Evolutionary conservation across 768 basidiomycete species (phyloP).

Genomic region (Hypsizygus marmoreus): DNA sequence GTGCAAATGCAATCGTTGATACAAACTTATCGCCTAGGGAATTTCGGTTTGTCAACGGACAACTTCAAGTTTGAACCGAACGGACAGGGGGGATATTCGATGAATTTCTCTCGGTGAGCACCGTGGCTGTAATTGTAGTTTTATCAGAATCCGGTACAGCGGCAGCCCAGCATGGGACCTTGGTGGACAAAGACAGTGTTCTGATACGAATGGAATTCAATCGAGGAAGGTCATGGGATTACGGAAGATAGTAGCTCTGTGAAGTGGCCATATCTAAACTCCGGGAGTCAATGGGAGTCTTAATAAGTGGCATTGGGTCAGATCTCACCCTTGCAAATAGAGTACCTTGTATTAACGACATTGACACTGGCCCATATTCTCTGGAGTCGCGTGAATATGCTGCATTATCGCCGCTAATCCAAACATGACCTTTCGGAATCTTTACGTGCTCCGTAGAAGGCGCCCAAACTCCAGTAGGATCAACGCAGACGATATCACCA

Average conservation of each 20-base stretch:
- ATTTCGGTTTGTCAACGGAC: constrained; percentile 92
- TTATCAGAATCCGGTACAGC: too few relatives aligned
- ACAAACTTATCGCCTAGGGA: constrained; percentile 48
- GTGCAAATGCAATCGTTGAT: background rate
- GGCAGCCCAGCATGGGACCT: background rate
- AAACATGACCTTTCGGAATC: constrained; percentile 84
- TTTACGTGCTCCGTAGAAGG: constrained; percentile 73
- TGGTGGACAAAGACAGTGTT: background rate
- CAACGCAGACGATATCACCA: constrained; percentile 86
- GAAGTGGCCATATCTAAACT: constrained; percentile 46
- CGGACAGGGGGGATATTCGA: constrained; percentile 92
- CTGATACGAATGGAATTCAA: constrained; percentile 11
- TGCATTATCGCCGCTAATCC: constrained; percentile 91
- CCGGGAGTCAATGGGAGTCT: constrained; percentile 5
- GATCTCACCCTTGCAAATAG: constrained; percentile 66
- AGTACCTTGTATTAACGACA: constrained; percentile 72
- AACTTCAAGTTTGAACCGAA: constrained; percentile 97
- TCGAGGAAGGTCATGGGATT: constrained; percentile 44
- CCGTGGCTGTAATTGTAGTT: too few relatives aligned
- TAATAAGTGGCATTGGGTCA: too few relatives aligned
- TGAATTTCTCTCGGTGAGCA: constrained; percentile 72
- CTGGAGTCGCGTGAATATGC: constrained; percentile 85
- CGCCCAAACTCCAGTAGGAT: constrained; percentile 71
- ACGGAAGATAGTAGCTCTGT: constrained; percentile 40
- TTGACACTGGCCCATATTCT: constrained; percentile 89